Conservation (phyloP, 1,139 yeast species). For the Entelexis sorbosivorans region DNA sequence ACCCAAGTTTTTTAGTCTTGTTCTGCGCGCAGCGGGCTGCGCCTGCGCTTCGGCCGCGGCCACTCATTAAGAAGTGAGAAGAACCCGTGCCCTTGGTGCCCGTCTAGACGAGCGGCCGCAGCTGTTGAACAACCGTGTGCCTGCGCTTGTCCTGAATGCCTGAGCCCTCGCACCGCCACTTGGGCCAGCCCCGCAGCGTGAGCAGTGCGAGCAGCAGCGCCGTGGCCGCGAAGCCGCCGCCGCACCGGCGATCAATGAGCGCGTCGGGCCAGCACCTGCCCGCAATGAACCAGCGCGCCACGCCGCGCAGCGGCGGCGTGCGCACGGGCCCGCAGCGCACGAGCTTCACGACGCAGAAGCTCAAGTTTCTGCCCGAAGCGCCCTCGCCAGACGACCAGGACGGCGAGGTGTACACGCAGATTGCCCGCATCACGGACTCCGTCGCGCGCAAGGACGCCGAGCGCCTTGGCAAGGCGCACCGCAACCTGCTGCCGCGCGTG, state of each 20-base stretch:
- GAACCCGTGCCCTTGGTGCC: background rate
- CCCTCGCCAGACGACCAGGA: slow-evolving; percentile 19
- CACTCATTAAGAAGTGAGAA: background rate
- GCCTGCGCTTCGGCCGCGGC: too few species aligned
- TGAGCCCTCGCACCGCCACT: background rate
- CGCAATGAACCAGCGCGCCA: slow-evolving; percentile 3
- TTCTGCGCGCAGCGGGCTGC: too few species aligned
- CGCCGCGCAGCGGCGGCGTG: slow-evolving; percentile 20
- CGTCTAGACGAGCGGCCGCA: background rate
- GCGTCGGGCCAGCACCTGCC: background rate
- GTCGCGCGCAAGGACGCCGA: slow-evolving; percentile 94
- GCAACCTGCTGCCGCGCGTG: slow-evolving; percentile 56
- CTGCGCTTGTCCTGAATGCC: background rate
- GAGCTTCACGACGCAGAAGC: slow-evolving; percentile 75
- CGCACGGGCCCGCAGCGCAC: slow-evolving; percentile 72
- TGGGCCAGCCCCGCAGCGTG: background rate
- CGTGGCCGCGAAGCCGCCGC: background rate
- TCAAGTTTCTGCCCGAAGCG: slow-evolving; percentile 77
- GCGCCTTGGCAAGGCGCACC: slow-evolving; percentile 77
- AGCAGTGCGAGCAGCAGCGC: background rate
- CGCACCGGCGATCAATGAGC: background rate
- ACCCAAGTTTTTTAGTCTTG: too few species aligned
- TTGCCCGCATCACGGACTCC: slow-evolving; percentile 73
- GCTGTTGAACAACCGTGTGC: background rate
- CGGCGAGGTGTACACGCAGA: slow-evolving; percentile 60